Conservation (phyloP, 2,329 filamentous ascomycete genomes). For the Mycosphaerelloides madeirae region DNA sequence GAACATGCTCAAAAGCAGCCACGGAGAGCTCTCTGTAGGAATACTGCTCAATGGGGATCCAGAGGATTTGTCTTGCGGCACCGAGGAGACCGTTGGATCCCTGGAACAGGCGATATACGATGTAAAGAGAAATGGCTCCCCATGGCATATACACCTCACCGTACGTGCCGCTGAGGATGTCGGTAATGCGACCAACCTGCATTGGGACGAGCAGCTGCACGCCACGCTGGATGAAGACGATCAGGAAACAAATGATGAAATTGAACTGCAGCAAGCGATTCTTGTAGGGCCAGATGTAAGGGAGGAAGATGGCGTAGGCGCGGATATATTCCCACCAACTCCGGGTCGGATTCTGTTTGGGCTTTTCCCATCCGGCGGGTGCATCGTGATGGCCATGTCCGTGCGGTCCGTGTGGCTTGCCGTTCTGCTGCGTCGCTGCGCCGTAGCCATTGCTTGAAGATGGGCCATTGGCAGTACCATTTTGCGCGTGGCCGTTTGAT, state of each 20-base stretch:
- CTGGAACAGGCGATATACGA: constrained; percentile 75
- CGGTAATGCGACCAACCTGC: constrained; percentile 75
- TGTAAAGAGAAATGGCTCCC: constrained; percentile 69
- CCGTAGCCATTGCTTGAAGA: constrained; percentile 27
- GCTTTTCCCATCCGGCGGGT: constrained; percentile 79
- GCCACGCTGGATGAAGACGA: constrained; percentile 74
- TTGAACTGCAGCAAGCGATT: constrained; percentile 68
- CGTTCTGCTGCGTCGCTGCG: constrained; percentile 31
- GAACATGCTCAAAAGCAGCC: constrained; percentile 94
- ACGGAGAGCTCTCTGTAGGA: constrained; percentile 92
- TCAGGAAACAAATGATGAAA: constrained; percentile 73
- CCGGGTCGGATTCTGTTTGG: constrained; percentile 76
- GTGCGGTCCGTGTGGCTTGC: constrained; percentile 29
- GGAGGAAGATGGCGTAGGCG: constrained; percentile 90
- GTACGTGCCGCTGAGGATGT: constrained; percentile 60
- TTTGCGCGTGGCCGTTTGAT: constrained; percentile 42
- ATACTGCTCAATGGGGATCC: constrained; percentile 96
- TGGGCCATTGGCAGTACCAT: constrained; percentile 39
- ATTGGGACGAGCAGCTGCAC: constrained; percentile 83
- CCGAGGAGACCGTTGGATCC: constrained; percentile 84
- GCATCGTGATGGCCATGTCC: constrained; percentile 25
- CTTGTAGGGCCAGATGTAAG: constrained; percentile 92
- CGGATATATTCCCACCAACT: constrained; percentile 96
- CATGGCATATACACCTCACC: constrained; percentile 60
- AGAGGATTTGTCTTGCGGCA: constrained; percentile 74